Evolutionary conservation across 78 protist genomes (phyloP).

Genomic region (Dictyostelium firmibasis): DNA sequence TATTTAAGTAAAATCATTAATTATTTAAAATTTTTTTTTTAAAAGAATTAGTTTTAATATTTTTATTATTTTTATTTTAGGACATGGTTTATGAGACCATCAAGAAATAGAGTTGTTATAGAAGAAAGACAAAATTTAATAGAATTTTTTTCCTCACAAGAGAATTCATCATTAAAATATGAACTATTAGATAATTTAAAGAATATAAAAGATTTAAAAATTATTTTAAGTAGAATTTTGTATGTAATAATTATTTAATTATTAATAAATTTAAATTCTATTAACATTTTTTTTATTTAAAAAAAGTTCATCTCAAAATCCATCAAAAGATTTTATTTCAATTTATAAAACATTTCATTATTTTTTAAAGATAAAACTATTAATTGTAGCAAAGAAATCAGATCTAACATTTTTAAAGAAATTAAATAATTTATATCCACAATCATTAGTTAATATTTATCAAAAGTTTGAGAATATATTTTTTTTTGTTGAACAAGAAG

Average conservation of each 20-base stretch:
- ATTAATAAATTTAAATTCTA: neutral
- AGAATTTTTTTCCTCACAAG: neutral
- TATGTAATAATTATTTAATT: neutral
- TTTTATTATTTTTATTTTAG: neutral
- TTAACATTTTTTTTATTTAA: neutral
- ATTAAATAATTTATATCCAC: neutral
- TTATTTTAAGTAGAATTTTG: conserved; percentile 34
- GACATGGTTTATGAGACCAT: conserved; percentile 78
- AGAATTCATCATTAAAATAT: neutral
- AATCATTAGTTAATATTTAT: neutral
- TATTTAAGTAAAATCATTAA: neutral
- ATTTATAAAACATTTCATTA: conserved; percentile 13
- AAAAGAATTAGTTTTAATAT: neutral
- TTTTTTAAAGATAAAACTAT: conserved; percentile 11
- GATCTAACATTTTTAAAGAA: neutral
- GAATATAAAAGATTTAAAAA: conserved; percentile 38
- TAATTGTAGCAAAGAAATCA: neutral
- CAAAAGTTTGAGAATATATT: neutral
- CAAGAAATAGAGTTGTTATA: conserved; percentile 10
- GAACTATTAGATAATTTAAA: neutral
- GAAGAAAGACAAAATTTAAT: conserved; percentile 50
- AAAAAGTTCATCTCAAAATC: conserved; percentile 5
- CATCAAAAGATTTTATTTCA: conserved; percentile 13
- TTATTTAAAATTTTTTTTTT: neutral
- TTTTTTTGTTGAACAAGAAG: neutral